Evolutionary conservation across 768 basidiomycete species (phyloP).

Genomic region (Podaxis sp.): DNA sequence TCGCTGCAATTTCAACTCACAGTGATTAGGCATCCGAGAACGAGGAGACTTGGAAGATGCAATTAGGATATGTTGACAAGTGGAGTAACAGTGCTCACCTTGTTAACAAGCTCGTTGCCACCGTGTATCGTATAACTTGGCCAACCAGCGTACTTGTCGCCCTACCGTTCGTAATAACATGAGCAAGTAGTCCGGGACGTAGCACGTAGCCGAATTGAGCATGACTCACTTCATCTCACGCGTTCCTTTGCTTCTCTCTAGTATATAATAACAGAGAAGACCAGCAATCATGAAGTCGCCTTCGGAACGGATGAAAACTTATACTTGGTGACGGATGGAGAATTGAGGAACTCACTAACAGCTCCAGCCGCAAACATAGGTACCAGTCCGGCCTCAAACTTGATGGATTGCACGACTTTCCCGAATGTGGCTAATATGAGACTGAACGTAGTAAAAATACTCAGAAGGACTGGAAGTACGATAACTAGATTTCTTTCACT

Average conservation of each 20-base stretch:
- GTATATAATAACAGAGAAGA: slow-evolving; percentile 14
- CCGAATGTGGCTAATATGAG: slow-evolving; percentile 3
- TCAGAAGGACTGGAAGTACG: neutral
- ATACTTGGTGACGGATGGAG: neutral
- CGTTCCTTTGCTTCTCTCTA: slow-evolving; percentile 1
- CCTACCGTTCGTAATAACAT: neutral
- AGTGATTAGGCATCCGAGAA: slow-evolving; percentile 8
- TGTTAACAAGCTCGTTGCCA: slow-evolving; percentile 12
- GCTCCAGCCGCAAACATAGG: neutral
- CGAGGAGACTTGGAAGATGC: slow-evolving; percentile 9
- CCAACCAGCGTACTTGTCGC: slow-evolving; percentile 8
- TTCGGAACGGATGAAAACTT: neutral
- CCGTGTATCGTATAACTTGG: slow-evolving; percentile 13
- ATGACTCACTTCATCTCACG: neutral
- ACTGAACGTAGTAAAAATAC: slow-evolving; percentile 4
- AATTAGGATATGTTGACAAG: neutral
- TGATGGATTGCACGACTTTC: neutral
- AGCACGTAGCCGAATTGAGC: too few species aligned
- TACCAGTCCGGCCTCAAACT: neutral
- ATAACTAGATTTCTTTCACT: slow-evolving; percentile 10
- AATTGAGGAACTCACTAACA: neutral
- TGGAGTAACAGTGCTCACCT: slow-evolving; percentile 4
- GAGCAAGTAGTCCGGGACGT: neutral
- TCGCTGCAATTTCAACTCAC: neutral
- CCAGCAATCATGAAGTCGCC: slow-evolving; percentile 13